Evolutionary conservation across 768 basidiomycete genomes (phyloP).

Genomic region (Tricholomella constricta): DNA sequence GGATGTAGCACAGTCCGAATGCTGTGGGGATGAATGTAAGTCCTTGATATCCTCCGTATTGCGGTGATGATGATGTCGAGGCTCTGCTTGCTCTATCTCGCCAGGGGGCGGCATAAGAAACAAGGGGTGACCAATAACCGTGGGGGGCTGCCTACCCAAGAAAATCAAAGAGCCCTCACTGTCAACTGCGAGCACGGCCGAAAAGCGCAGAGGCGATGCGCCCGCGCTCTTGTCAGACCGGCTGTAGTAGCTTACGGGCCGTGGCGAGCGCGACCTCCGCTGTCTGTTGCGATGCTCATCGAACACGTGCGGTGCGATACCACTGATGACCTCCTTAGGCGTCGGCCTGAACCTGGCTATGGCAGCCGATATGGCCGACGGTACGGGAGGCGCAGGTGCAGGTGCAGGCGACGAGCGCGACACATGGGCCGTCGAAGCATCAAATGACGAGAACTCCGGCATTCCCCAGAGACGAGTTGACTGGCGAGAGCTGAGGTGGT

Average conservation of each 20-base stretch:
- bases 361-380: conserved; percentile 24
- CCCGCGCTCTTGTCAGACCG: conserved; percentile 21
- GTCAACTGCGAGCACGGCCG: conserved; percentile 34
- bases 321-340: conserved; percentile 42
- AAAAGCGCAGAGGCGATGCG: conserved; percentile 35
- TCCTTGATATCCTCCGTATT: conserved; percentile 5
- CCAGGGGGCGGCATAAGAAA: background rate
- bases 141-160: conserved; percentile 25
- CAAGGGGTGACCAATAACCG: background rate
- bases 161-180: conserved; percentile 35
- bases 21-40: background rate
- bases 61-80: conserved; percentile 7
- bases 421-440: background rate
- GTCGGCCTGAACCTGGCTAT: conserved; percentile 44
- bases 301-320: conserved; percentile 48
- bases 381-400: conserved; percentile 2
- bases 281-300: conserved; percentile 38
- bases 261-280: conserved; percentile 22
- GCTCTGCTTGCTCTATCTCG: conserved; percentile 16
- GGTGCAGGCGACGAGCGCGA: conserved; percentile 3
- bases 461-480: background rate
- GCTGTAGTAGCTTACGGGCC: conserved; percentile 5
- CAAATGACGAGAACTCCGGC: background rate
- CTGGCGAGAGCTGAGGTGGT: background rate
- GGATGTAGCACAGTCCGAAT: conserved; percentile 1